A percentile compares a stretch with the other conserved stretches of the same genome.
Evolutionary conservation across 2,329 filamentous ascomycete genomes (phyloP).

Genomic region (Tolypocladium tropicale): DNA sequence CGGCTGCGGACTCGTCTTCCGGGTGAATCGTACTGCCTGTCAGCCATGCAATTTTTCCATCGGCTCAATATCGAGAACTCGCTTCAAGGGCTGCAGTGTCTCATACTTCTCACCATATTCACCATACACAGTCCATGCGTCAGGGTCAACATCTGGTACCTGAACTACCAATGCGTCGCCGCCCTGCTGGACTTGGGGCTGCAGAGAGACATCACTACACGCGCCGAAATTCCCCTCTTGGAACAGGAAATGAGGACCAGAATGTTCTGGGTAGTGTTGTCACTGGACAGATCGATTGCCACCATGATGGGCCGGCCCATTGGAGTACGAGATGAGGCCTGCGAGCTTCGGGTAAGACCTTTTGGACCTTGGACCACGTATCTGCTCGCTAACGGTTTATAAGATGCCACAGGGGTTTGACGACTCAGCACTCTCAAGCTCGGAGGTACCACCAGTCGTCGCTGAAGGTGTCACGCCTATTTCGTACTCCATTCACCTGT

Average conservation of each 20-base stretch:
- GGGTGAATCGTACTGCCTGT: constrained; percentile 36
- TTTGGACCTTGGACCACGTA: not conserved
- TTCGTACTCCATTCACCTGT: constrained; percentile 36
- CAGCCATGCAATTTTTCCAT: constrained; percentile 36
- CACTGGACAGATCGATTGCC: constrained; percentile 38
- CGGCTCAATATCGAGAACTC: constrained; percentile 36
- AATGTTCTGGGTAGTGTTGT: constrained; percentile 44
- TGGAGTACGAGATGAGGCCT: constrained; percentile 43
- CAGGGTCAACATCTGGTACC: constrained; percentile 40
- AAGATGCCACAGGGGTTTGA: constrained; percentile 3
- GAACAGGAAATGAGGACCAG: constrained; percentile 44
- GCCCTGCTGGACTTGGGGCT: constrained; percentile 39
- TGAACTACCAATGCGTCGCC: constrained; percentile 45
- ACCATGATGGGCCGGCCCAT: constrained; percentile 48
- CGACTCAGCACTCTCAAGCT: not conserved
- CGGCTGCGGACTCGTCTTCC: constrained; percentile 33
- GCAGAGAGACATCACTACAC: constrained; percentile 35
- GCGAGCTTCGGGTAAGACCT: constrained; percentile 33
- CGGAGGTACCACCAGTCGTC: not conserved
- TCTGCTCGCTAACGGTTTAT: constrained; percentile 1
- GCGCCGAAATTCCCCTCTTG: constrained; percentile 30
- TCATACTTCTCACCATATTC: constrained; percentile 35
- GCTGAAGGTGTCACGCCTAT: constrained; percentile 13
- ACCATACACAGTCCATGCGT: constrained; percentile 39
- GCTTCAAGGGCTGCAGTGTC: constrained; percentile 36